These are phyloP conservation scores for Oxytropis ochrocephala DNA, from an alignment of 306 rosid species.

Conservation along the genomic window DNA sequence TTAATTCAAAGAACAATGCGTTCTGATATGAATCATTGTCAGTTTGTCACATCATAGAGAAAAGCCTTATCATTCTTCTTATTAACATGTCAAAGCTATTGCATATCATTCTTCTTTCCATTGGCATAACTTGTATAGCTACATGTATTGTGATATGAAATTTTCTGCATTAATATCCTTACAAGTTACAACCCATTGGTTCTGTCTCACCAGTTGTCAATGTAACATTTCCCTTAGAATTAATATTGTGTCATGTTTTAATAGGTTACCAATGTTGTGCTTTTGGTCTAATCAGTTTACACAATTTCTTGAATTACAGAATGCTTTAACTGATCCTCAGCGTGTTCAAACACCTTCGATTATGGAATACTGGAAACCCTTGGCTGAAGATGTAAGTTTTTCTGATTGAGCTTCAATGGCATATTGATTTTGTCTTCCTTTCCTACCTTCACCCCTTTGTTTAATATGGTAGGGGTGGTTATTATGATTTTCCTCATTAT, in stretches of 20 bases:
- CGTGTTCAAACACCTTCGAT: slow-evolving; percentile 92
- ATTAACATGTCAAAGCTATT: too few relatives aligned
- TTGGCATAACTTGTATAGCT: too few relatives aligned
- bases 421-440: not conserved
- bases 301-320: slow-evolving; percentile 41
- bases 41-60: too few relatives aligned
- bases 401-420: slow-evolving; percentile 9
- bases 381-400: slow-evolving; percentile 90
- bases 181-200: too few relatives aligned
- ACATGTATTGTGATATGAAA: too few relatives aligned
- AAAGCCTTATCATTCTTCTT: not conserved
- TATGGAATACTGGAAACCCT: slow-evolving; percentile 85
- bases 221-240: not conserved
- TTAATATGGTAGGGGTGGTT: not conserved
- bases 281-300: not conserved
- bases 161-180: too few relatives aligned
- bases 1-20: too few relatives aligned
- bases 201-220: too few relatives aligned
- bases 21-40: too few relatives aligned
- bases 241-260: too few relatives aligned
- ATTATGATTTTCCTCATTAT: not conserved
- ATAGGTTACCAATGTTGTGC: too few relatives aligned
- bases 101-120: too few relatives aligned
- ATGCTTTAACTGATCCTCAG: slow-evolving; percentile 87
- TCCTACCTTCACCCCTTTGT: not conserved